phyloP scores from a whole-genome alignment of 495 filamentous ascomycete genomes.

The Neurospora sp. region DNA sequence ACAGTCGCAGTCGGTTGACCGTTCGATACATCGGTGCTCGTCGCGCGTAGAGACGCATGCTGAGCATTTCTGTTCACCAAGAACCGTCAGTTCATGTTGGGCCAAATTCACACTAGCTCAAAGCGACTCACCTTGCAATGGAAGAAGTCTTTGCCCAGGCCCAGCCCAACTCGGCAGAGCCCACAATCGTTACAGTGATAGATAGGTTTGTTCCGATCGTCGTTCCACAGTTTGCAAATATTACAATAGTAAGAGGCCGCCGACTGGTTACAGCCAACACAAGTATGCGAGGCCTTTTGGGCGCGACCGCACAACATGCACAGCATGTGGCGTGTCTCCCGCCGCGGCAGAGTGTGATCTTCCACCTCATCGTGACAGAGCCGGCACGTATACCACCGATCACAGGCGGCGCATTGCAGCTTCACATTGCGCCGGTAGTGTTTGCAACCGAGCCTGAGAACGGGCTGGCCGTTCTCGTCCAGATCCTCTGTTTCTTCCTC shows the following conservation, averaged over 20 bases:
- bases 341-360: conserved; percentile 70
- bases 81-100: neutral
- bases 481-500: conserved; percentile 31
- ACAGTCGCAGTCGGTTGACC: conserved; percentile 89
- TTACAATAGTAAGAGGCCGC: conserved; percentile 90
- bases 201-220: conserved; percentile 80
- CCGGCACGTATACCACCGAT: conserved; percentile 88
- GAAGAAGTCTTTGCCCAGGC: conserved; percentile 90
- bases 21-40: conserved; percentile 86
- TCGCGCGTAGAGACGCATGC: conserved; percentile 80
- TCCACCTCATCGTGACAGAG: conserved; percentile 88
- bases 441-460: conserved; percentile 56
- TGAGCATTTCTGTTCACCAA: conserved; percentile 57
- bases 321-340: conserved; percentile 86
- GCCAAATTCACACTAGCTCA: neutral
- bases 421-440: conserved; percentile 97
- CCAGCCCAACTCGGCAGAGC: conserved; percentile 84
- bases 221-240: conserved; percentile 95
- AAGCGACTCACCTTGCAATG: conserved; percentile 76
- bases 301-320: conserved; percentile 92
- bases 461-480: conserved; percentile 32
- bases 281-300: conserved; percentile 71
- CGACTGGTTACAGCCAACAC: conserved; percentile 60
- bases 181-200: conserved; percentile 97
- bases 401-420: conserved; percentile 80